Percentiles rank a stretch among this genome's conserved stretches.
Evolutionary conservation across 2,329 filamentous ascomycete species (phyloP).

Genomic region (Endocalyx cinctus): DNA sequence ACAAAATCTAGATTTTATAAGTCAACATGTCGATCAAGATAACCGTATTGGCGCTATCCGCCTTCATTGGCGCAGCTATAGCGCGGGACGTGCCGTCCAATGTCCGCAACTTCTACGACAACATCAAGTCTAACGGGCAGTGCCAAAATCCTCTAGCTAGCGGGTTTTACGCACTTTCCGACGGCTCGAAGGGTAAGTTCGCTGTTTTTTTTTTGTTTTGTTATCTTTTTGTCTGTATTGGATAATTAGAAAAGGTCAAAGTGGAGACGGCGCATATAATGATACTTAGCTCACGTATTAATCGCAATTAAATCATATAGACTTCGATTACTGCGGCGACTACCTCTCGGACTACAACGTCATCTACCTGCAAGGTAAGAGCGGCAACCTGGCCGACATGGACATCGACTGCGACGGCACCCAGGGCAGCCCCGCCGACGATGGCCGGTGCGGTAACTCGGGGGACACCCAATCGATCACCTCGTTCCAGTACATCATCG

Average conservation of each 20-base stretch:
- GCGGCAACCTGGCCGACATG: conserved; percentile 45
- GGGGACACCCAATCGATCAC: conserved; percentile 38
- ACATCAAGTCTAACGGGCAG: conserved; percentile 30
- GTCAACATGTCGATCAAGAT: conserved; percentile 14
- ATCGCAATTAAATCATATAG: conserved; percentile 3
- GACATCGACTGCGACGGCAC: conserved; percentile 56
- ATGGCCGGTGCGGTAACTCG: conserved; percentile 39
- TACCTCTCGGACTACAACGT: conserved; percentile 27
- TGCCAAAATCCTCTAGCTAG: conserved; percentile 34
- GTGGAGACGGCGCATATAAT: no score
- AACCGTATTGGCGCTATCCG: conserved; percentile 11
- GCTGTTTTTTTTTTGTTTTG: not conserved
- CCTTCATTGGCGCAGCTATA: conserved; percentile 12
- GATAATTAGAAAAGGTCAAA: conserved; percentile 1
- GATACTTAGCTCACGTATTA: no score
- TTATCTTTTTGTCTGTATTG: not conserved
- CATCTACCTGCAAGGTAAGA: conserved; percentile 40
- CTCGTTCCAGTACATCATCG: conserved; percentile 34
- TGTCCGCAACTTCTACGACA: conserved; percentile 36
- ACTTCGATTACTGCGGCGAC: conserved; percentile 39
- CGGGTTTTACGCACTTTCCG: conserved; percentile 36
- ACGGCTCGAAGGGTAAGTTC: conserved; percentile 30
- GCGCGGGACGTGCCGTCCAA: conserved; percentile 33
- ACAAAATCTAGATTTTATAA: no score
- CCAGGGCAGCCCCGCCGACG: conserved; percentile 32